Evolutionary conservation across 129 eudicot species (phyloP).

Genomic region (Oenanthe sinensis): DNA sequence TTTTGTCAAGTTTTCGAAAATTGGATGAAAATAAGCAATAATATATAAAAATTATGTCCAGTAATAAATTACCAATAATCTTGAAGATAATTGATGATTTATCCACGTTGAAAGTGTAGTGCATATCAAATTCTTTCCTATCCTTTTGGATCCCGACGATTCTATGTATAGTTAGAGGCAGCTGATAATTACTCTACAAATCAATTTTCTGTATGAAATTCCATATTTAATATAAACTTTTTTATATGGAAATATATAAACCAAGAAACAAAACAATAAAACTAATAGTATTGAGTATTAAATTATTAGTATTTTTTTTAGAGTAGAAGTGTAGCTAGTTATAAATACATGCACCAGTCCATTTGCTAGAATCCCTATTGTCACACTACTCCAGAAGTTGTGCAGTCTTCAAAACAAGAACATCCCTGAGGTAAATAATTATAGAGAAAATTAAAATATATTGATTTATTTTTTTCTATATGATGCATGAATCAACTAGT

Average conservation of each 20-base stretch:
- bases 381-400: neutral
- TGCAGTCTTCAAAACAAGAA: neutral
- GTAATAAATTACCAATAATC: neutral
- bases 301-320: too few relatives aligned
- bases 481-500: neutral
- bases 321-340: neutral
- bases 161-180: neutral
- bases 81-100: neutral
- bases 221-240: neutral
- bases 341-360: neutral
- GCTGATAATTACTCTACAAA: too few relatives aligned
- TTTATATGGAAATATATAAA: too few relatives aligned
- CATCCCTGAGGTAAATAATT: neutral
- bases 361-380: neutral
- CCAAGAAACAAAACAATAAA: too few relatives aligned
- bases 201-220: neutral
- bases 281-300: too few relatives aligned
- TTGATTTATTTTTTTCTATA: neutral
- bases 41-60: too few relatives aligned
- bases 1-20: too few relatives aligned
- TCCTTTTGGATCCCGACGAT: neutral
- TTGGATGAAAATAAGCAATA: too few relatives aligned
- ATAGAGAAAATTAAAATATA: too few relatives aligned
- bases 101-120: neutral
- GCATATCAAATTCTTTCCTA: neutral